Evolutionary conservation across 2,329 filamentous ascomycete genomes (phyloP).

Genomic region (Cladophialophora carrionii): DNA sequence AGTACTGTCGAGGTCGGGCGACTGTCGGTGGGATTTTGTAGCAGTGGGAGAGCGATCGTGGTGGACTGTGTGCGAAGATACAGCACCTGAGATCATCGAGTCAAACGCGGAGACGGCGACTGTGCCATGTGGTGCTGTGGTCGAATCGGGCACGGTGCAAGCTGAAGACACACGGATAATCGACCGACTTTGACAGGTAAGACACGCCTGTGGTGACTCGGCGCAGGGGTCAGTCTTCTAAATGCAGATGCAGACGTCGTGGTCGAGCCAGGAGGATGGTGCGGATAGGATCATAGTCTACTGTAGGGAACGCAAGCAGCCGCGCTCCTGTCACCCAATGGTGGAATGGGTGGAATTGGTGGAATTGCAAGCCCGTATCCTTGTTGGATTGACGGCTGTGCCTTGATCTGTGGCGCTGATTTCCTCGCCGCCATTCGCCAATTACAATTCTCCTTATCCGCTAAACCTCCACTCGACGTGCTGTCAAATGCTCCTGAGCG

Average conservation of each 20-base stretch:
- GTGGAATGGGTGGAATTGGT: constrained; percentile 8
- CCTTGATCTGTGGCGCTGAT: constrained; percentile 18
- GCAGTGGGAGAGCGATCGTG: background rate
- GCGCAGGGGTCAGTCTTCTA: constrained; percentile 9
- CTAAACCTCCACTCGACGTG: constrained; percentile 12
- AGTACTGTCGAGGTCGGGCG: constrained; percentile 3
- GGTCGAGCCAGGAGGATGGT: constrained; percentile 23
- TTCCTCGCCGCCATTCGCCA: constrained; percentile 1
- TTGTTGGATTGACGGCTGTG: constrained; percentile 10
- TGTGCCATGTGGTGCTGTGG: background rate
- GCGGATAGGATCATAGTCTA: constrained; percentile 7
- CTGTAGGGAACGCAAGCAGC: constrained; percentile 26
- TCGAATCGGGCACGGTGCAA: background rate
- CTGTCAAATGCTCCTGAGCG: constrained; percentile 8
- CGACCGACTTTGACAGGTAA: constrained; percentile 1
- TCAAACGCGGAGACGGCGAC: constrained; percentile 8
- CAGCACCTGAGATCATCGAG: constrained; percentile 14
- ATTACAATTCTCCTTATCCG: constrained; percentile 8
- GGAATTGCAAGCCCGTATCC: constrained; percentile 16
- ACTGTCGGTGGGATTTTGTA: background rate
- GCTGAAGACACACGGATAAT: constrained; percentile 3
- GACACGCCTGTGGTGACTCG: constrained; percentile 12
- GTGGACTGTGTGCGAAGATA: constrained; percentile 1
- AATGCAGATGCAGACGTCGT: constrained; percentile 19
- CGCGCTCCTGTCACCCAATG: constrained; percentile 30